Conservation (phyloP, 352 stramenopile species). For the Pythium folliculosum region DNA sequence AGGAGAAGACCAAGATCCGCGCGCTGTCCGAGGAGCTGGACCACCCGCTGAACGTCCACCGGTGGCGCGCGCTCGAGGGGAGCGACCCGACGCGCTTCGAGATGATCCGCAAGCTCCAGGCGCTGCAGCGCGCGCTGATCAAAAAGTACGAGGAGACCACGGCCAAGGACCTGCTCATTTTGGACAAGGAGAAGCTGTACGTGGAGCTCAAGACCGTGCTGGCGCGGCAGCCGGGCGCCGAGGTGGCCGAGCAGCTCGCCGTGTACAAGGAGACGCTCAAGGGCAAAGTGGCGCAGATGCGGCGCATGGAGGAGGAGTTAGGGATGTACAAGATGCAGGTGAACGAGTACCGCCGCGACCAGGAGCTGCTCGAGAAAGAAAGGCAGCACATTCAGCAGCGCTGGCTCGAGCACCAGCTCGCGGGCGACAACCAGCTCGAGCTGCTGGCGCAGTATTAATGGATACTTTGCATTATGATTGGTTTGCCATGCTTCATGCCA, state of each 20-base stretch:
- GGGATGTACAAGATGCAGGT: constrained; percentile 94
- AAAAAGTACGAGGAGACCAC: constrained; percentile 72
- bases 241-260: constrained; percentile 89
- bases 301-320: constrained; percentile 89
- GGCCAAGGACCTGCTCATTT: constrained; percentile 74
- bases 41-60: constrained; percentile 91
- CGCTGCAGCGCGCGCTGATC: constrained; percentile 76
- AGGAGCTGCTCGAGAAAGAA: constrained; percentile 61
- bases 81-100: constrained; percentile 90
- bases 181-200: constrained; percentile 92
- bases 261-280: constrained; percentile 94
- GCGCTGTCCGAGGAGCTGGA: constrained; percentile 90
- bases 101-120: constrained; percentile 88
- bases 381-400: constrained; percentile 59
- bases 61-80: constrained; percentile 90
- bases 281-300: constrained; percentile 77
- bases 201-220: constrained; percentile 91
- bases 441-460: background rate
- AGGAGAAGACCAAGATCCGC: constrained; percentile 87
- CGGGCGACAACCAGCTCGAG: constrained; percentile 9
- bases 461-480: constrained; percentile 3
- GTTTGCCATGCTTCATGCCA: no score
- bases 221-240: constrained; percentile 80
- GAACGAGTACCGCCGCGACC: constrained; percentile 72
- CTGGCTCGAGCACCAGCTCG: constrained; percentile 56